Evolutionary conservation across 2,329 filamentous ascomycete species (phyloP).

Genomic region (Monilinia aucupariae): DNA sequence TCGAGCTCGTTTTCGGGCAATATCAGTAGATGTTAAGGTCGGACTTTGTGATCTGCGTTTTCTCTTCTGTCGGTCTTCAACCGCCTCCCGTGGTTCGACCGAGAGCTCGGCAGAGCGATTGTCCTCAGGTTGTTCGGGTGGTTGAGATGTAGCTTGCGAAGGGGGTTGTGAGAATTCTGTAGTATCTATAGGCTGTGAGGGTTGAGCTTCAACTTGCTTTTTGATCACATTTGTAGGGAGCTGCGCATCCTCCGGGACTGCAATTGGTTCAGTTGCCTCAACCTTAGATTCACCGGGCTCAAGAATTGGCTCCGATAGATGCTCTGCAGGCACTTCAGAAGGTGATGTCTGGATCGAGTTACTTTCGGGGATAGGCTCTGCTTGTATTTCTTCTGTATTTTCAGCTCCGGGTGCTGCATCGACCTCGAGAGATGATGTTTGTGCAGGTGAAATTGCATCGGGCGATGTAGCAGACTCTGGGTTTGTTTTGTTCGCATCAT

Average conservation of each 20-base stretch:
- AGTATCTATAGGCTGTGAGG: constrained; percentile 19
- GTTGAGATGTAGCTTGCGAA: constrained; percentile 18
- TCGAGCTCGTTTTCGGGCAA: constrained; percentile 51
- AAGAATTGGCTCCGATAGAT: constrained; percentile 11
- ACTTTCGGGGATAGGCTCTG: not conserved
- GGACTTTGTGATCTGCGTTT: constrained; percentile 63
- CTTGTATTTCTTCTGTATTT: not conserved
- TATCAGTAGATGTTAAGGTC: constrained; percentile 48
- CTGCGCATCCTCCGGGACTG: not conserved
- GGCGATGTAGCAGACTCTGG: constrained; percentile 26
- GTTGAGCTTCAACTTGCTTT: not conserved
- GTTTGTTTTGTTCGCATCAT: constrained; percentile 25
- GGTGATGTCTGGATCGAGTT: constrained; percentile 6
- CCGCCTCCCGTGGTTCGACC: constrained; percentile 34
- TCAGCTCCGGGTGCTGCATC: not conserved
- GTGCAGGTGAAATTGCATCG: constrained; percentile 24
- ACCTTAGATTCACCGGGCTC: constrained; percentile 10
- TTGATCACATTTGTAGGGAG: not conserved
- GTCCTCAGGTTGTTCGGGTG: constrained; percentile 20
- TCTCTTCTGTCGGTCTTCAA: constrained; percentile 56
- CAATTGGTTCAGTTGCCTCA: not conserved
- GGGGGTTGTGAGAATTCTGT: constrained; percentile 22
- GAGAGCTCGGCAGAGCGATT: constrained; percentile 23
- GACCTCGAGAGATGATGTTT: constrained; percentile 15
- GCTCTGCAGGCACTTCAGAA: not conserved